Base-by-base conservation (phyloP, 176 grass and related monocot species). In the Rhynchospora pubera region DNA sequence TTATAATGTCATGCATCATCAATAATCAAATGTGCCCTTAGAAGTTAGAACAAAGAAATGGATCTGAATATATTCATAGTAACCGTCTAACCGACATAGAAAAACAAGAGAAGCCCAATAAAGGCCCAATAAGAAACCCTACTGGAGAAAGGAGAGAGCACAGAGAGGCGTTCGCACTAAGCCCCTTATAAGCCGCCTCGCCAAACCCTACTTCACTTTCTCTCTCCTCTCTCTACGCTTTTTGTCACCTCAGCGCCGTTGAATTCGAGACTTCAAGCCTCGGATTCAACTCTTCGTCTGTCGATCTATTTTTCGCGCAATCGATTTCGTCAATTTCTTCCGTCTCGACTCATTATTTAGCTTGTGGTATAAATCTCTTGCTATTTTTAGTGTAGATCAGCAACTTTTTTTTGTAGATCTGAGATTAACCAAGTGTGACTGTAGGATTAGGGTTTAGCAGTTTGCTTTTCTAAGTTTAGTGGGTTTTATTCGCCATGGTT, bases 91-190 rank as follows among this genome's bases (percentile, higher is more conserved):
- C 18, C 58, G 58, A 81, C 32, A 5, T 45, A 22, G 44, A 7
- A 43, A 43, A 79, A 79, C 32, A 43, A 5, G 15, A 26, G 0
- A 42, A 18, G 77, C 77, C 77, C 56, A 81, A 75, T 28, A 75
- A 75, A 74, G 47, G 79, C 79, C 79, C 79, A 81, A 65, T 46
- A 65, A 48, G 79, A 81, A 81, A 81, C 79, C 79, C 79, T 81
- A 81, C 79, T 11, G 13, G 79, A 64, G 30, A 28, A 63, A 81
- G 62, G 16, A 81, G 79, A 81, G 65, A 81, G 28, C 77, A 68
- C 18, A 67, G 6, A 32, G 57, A 79, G 0, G 55, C 28, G 55
- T 62, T 21, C 19, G 30, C 42, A 64, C 58, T 13, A 26, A 81
- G 19, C n/a, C 39, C 39, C 58, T 82, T 64, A 82, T 65, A 82